phyloP scores from a whole-genome alignment of 2,329 filamentous ascomycete species.

The Macrophomina tecta region DNA sequence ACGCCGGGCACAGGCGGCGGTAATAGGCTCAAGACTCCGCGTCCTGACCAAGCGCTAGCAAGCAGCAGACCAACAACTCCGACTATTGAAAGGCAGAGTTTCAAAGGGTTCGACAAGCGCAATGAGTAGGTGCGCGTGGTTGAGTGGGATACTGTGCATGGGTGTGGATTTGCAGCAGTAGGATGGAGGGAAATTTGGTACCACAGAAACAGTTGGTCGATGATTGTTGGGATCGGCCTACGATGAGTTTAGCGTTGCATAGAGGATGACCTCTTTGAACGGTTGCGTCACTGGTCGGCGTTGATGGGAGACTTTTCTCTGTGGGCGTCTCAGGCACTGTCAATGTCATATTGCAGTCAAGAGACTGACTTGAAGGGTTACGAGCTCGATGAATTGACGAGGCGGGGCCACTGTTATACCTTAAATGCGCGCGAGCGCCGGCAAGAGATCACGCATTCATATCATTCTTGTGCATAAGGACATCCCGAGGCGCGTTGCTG shows the following conservation, averaged over 20 bases:
- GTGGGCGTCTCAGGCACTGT: background rate
- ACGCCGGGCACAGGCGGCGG: conserved; percentile 20
- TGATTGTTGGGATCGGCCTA: background rate
- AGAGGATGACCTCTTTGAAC: background rate
- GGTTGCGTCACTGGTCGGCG: conserved; percentile 23
- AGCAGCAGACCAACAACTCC: conserved; percentile 37
- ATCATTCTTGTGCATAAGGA: background rate
- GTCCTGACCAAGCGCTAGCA: conserved; percentile 8
- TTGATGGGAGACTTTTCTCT: background rate
- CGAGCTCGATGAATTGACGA: background rate
- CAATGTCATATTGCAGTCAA: background rate
- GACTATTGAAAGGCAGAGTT: conserved; percentile 29
- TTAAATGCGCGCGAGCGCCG: conserved; percentile 8
- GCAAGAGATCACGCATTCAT: conserved; percentile 5
- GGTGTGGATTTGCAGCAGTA: background rate
- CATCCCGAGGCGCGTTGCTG: too few relatives aligned
- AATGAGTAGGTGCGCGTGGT: conserved; percentile 10
- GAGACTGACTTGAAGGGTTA: background rate
- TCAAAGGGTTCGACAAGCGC: conserved; percentile 24
- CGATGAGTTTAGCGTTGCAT: background rate
- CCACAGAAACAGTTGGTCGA: background rate
- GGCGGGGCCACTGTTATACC: background rate
- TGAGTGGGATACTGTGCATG: background rate
- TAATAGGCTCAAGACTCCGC: conserved; percentile 17
- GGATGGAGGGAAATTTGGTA: background rate